Evolutionary conservation across 1,284 basidiomycete genomes (phyloP), one percentile per base, ranked within the genome.

Genomic region (Ceratobasidium sp.): DNA sequence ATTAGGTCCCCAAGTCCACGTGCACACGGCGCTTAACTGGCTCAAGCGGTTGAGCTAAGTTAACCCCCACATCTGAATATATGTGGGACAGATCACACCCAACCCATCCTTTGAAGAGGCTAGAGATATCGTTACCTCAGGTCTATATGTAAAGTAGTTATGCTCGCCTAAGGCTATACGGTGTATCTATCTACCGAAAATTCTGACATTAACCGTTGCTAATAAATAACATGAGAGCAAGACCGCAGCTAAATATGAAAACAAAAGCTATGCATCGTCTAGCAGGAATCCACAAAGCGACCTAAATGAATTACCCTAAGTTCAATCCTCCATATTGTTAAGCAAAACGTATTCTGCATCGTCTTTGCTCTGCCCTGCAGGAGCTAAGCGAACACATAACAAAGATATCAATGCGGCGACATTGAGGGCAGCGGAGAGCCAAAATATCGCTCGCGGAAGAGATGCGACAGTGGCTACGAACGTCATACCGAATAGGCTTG

Each of bases 381-480:
- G 46, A 6, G 60, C 44, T 20, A 75, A 61, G 20, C 72, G 72
- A 40, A 75, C 72, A 23, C 64, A 42, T 15, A 64, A 26, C 23
- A 75, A 55, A 40, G 61, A 75, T 18, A 13, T 28, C 33, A 75
- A 10, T 18, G 72, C 58, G 10, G 46, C 60, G 28, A 49, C n/a
- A 26, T 75, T 75, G 12, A 75, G 61, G 12, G 20, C 61, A 23
- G 46, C 72, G 26, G 72, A 75, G 4, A 75, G 46, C 72, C 72
- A 75, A 42, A 83, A 84, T 44, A 93, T 90, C 39, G 88, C 86
- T 53, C 87, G 86, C 4, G 91, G 91, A 81, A 89, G 89, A 4
- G 85, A 88, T 7, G 86, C 89, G 23, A 93, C 91, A 1, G 91
- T 93, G 77, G 86, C 88, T 82, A 90, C 86, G 82, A 90, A 94